These are phyloP conservation scores for Carex kokanica DNA, from an alignment of 176 grass and related monocot genomes.

Conservation along the genomic window DNA sequence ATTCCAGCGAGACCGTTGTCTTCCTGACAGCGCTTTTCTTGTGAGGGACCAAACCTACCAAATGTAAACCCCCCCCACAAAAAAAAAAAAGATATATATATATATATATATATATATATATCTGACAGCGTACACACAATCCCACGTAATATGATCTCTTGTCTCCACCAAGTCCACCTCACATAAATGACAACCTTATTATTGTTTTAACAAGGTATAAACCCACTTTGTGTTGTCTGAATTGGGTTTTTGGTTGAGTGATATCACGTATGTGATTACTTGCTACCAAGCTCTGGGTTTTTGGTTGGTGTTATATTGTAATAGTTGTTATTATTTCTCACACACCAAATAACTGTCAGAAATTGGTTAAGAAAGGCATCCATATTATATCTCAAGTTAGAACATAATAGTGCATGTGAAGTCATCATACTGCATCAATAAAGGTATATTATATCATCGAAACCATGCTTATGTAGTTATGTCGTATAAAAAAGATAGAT, in stretches of 20 bases:
- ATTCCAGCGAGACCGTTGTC: too few relatives aligned
- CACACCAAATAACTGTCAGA: not conserved
- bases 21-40: too few relatives aligned
- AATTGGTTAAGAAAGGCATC: not conserved
- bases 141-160: too few relatives aligned
- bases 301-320: not conserved
- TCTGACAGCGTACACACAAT: too few relatives aligned
- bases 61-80: too few relatives aligned
- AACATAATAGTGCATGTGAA: not conserved
- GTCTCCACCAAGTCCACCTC: too few relatives aligned
- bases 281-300: not conserved
- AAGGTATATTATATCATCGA: not conserved
- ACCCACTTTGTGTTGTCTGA: not conserved
- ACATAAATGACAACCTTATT: not conserved
- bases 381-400: not conserved
- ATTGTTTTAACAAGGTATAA: not conserved
- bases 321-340: not conserved
- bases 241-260: not conserved
- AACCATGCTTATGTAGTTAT: not conserved
- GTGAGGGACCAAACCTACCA: too few relatives aligned
- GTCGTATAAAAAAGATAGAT: not conserved
- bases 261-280: not conserved
- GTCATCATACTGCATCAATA: not conserved
- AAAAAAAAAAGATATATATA: too few relatives aligned
- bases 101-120: too few relatives aligned